Base-by-base conservation (phyloP, 2,329 filamentous ascomycete genomes). In the Curvularia sp. region DNA sequence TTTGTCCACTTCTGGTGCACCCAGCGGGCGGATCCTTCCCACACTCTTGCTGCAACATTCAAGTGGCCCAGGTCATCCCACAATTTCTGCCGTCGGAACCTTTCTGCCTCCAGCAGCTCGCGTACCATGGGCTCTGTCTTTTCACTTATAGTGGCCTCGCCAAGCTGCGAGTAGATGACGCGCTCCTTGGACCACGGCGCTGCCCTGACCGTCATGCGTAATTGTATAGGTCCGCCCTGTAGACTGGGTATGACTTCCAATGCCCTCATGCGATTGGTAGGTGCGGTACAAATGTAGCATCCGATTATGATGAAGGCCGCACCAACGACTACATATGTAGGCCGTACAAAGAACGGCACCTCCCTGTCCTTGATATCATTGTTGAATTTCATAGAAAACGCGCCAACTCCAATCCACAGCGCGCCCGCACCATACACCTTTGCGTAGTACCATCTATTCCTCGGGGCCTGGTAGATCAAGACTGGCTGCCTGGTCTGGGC, bases 1-100 rank as follows among this genome's bases (percentile, higher is more conserved):
- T 68, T 72, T 8, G 70, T 75, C 72, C 72, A 75, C 50, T 72
- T 75, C 53, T 76, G 72, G 45, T 76, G 67, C 8, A 75, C 61
- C 63, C 68, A 74, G 9, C 74, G 69, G 7, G 71, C 73, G 0
- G 64, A 62, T 0, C 70, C 60, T 47, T 75, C 72, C 72, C 72
- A 74, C 0, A 57, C 45, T 15, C 66, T 65, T 2, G 53, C 43
- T 3, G 67, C 13, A 15, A 73, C 64, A n/a, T 65, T 70, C 59
- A 69, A 55, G 6, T 65, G 59, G 27, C 60, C 69, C 41, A 76
- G 49, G n/a, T 67, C 73, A 13, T 73, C 61, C 45, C 60, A 67
- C 3, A 76, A 55, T 2, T 51, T 67, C 54, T 74, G 71, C 6
- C 56, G 60, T 45, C 68, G 51, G 10, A 70, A 68, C 30, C 73